These are phyloP conservation scores for Eremomyces bilateralis DNA, from an alignment of 495 filamentous ascomycete genomes.

Conservation along the genomic window DNA sequence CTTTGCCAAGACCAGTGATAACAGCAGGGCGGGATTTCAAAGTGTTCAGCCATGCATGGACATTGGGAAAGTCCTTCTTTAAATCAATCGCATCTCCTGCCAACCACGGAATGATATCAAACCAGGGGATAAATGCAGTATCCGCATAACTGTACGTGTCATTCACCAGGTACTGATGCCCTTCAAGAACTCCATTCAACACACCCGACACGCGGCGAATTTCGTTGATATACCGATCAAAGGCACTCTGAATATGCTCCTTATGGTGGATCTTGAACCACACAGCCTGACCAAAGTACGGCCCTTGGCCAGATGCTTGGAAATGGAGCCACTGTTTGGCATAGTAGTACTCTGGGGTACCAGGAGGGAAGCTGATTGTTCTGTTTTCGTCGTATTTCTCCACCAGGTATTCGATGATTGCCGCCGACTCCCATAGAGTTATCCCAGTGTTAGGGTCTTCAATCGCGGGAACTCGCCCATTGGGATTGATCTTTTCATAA, in stretches of 20 bases:
- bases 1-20: too few species aligned
- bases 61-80: too few species aligned
- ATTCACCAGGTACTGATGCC: constrained; percentile 25
- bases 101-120: too few species aligned
- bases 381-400: constrained; percentile 16
- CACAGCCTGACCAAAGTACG: constrained; percentile 20
- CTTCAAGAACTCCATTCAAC: constrained; percentile 20
- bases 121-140: constrained; percentile 25
- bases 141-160: constrained; percentile 29
- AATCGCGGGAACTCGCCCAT: constrained; percentile 13
- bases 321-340: constrained; percentile 21
- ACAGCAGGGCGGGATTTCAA: too few species aligned
- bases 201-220: constrained; percentile 25
- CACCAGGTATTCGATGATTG: constrained; percentile 17
- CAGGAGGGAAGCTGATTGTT: constrained; percentile 55
- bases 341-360: constrained; percentile 24
- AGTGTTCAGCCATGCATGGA: too few species aligned
- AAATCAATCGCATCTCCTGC: too few species aligned
- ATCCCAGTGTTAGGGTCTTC: constrained; percentile 23
- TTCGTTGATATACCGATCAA: constrained; percentile 27
- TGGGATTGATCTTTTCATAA: constrained; percentile 10
- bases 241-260: constrained; percentile 19
- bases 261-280: constrained; percentile 16
- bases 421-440: constrained; percentile 21
- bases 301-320: constrained; percentile 22